Evolutionary conservation across 2,329 filamentous ascomycete genomes (phyloP), one percentile per base, ranked within the genome.

Genomic region (Pleomassaria siparia): DNA sequence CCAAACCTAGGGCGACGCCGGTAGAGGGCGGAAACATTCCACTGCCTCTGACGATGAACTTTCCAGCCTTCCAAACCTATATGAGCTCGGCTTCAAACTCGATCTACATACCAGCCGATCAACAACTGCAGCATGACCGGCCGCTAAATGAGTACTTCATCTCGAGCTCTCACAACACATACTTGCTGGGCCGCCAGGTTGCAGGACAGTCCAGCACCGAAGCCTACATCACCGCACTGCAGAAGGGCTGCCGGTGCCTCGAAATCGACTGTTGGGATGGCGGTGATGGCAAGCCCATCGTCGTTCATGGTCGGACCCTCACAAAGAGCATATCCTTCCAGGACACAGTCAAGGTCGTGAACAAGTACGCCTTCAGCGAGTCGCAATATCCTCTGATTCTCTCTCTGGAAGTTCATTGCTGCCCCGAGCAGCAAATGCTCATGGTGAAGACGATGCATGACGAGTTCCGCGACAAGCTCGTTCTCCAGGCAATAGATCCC

Each of bases 201-300:
- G 87, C 85, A 10, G 92, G 92, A 22, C 83, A 88, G 36, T 96
- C 94, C 2, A 97, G 91, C 64, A 88, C 95, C 2, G 94, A 99
- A 70, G 91, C 91, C 35, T 99, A 99, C 73, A 95, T 97, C 59
- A 85, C 85, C 8, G 89, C 91, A 2, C 80, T 99, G 6, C 85
- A 89, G 54, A 87, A 89, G 50, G 91, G 91, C 8, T 99, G 94
- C 68, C 88, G 94, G 41, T 97, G 94, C 69, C 86, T 99, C 37
- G 94, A 99, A 73, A 90, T 99, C 43, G 94, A 99, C 72, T 97
- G 92, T 72, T 99, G 94, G 94, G 91, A 99, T 71, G 94, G 94
- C 13, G 81, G 83, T 43, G 87, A 96, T 65, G 90, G 89, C 30
- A 83, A 89, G 61, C 94, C 94, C 1, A 84, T 91, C 44, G 94